Evolutionary conservation across 768 basidiomycete species (phyloP).

Genomic region (Pulveroboletus sp.): DNA sequence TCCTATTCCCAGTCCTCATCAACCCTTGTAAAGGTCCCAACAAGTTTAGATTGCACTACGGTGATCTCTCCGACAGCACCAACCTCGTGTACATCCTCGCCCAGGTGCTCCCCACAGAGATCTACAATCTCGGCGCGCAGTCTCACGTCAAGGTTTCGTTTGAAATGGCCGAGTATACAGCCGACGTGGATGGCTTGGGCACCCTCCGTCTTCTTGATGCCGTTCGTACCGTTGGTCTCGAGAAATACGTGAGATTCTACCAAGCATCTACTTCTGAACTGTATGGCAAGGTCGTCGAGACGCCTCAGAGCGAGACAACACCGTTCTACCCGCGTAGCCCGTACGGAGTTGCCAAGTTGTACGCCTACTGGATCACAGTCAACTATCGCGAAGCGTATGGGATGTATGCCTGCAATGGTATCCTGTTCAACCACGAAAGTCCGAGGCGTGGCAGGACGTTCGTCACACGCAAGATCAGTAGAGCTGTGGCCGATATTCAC

Average conservation of each 20-base stretch:
- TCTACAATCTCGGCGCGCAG: conserved; percentile 97
- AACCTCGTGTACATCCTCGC: conserved; percentile 97
- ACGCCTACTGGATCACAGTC: conserved; percentile 86
- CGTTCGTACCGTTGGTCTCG: conserved; percentile 91
- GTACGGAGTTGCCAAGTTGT: conserved; percentile 94
- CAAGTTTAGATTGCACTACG: conserved; percentile 84
- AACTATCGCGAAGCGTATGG: conserved; percentile 95
- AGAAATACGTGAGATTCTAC: conserved; percentile 92
- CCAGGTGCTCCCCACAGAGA: conserved; percentile 89
- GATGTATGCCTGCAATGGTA: conserved; percentile 96
- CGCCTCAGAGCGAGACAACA: conserved; percentile 92
- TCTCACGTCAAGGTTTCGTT: conserved; percentile 99
- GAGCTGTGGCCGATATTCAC: conserved; percentile 89
- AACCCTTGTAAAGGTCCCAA: conserved; percentile 46
- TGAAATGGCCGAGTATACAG: conserved; percentile 99
- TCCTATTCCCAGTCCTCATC: background rate
- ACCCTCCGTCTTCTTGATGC: conserved; percentile 95
- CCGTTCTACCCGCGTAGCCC: conserved; percentile 98
- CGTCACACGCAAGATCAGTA: conserved; percentile 91
- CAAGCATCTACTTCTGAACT: conserved; percentile 97
- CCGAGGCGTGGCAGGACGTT: conserved; percentile 92
- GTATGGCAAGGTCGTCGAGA: conserved; percentile 95
- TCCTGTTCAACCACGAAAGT: conserved; percentile 97
- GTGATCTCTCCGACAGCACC: conserved; percentile 92
- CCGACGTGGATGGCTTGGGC: conserved; percentile 93